Evolutionary conservation across 768 basidiomycete species (phyloP).

Genomic region (Tricholoma furcatifolium): DNA sequence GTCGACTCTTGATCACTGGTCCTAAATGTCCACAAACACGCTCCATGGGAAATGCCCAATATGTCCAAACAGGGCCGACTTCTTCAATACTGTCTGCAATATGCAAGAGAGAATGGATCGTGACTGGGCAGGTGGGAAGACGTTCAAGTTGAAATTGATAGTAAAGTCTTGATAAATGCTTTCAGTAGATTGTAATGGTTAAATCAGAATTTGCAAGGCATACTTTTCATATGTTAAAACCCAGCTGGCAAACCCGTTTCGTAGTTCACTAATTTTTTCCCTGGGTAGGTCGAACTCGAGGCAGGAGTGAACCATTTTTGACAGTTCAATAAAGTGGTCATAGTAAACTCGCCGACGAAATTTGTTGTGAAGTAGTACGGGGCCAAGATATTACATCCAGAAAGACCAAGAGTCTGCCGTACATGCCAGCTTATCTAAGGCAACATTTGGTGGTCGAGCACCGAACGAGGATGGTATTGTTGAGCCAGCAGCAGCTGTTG

Average conservation of each 20-base stretch:
- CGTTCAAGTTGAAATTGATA: slow-evolving; percentile 24
- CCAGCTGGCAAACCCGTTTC: slow-evolving; percentile 26
- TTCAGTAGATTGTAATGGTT: slow-evolving; percentile 1
- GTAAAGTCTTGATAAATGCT: slow-evolving; percentile 18
- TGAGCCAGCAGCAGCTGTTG: slow-evolving; percentile 25
- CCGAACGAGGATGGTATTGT: slow-evolving; percentile 28
- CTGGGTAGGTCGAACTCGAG: slow-evolving; percentile 27
- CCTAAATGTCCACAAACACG: slow-evolving; percentile 31
- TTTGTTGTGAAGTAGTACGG: slow-evolving; percentile 14
- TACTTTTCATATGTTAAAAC: slow-evolving; percentile 26
- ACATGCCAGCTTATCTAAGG: slow-evolving; percentile 19
- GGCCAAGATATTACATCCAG: slow-evolving; percentile 23
- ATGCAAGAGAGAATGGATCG: too few species aligned
- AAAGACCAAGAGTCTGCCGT: slow-evolving; percentile 20
- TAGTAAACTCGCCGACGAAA: slow-evolving; percentile 31
- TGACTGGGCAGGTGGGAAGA: slow-evolving; percentile 26
- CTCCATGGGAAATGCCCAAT: slow-evolving; percentile 40
- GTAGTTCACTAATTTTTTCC: slow-evolving; percentile 17
- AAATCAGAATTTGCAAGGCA: not conserved
- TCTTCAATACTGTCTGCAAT: slow-evolving; percentile 27
- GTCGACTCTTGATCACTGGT: slow-evolving; percentile 24
- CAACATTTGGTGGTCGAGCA: slow-evolving; percentile 23
- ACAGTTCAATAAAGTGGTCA: slow-evolving; percentile 33
- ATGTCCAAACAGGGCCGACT: slow-evolving; percentile 35
- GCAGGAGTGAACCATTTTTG: slow-evolving; percentile 30